Base-by-base conservation (phyloP, 1,284 basidiomycete genomes). In the Papiliotrema nemorosa region DNA sequence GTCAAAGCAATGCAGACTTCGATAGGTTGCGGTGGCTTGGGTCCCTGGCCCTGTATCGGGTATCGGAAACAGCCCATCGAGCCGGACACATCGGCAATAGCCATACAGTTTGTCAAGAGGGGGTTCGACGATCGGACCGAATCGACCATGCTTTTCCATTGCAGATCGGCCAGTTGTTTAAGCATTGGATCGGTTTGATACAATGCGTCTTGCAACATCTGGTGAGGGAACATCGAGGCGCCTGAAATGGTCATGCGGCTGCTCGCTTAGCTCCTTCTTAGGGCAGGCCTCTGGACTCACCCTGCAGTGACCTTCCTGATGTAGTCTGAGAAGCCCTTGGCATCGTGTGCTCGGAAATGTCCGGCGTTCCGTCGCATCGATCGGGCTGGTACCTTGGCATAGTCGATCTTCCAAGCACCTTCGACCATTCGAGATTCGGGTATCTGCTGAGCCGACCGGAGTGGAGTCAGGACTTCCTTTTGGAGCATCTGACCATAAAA, bases 51-150 rank as follows among this genome's bases (percentile, higher is more conserved):
- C 5, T 4, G 12, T 29, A 20, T 20, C 35, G n/a, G 21, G 14
- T 52, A 27, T 29, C 27, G n/a, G n/a, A n/a, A n/a, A n/a, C n/a
- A 37, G 0, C 82, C 82, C 85, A 87, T 87, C 1, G 83, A 85
- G 0, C 83, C 85, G 0, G 83, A 85, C 13, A 87, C 84, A 60
- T 87, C 86, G 63, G 84, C 86, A 12, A 87, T 64, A 0, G 85
- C 85, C n/a, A 87, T 67, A 7, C 79, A 77, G 56, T 82, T 85
- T 0, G 83, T 78, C 35, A 88, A 59, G 10, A 72, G 66, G 24
- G 40, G 42, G 26, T 38, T 24, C 0, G 84, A 83, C 0, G 79
- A 75, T 13, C 76, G 72, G 9, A 87, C 69, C 7, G 77, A 76
- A 14, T 75, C 67, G 18, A 87, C 71, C 27, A 87, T 74, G 0